Evolutionary conservation across 345 rosid genomes (phyloP).

Genomic region (Ceriops decandra): DNA sequence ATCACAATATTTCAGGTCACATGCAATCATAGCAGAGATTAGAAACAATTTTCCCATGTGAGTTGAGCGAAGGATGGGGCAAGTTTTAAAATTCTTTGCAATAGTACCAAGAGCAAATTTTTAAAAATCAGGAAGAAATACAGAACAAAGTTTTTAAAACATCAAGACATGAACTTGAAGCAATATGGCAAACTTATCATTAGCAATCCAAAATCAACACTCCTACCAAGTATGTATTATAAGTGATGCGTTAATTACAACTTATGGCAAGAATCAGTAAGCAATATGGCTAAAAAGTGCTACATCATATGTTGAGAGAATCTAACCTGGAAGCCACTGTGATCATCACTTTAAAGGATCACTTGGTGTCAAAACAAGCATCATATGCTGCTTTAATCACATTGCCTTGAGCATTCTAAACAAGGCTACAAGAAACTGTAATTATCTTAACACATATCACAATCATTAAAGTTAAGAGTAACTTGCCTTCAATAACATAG

Average conservation of each 20-base stretch:
- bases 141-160: not conserved
- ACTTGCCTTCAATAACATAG: constrained; percentile 91
- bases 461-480: constrained; percentile 23
- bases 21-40: no score
- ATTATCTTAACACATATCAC: constrained; percentile 41
- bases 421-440: constrained; percentile 42
- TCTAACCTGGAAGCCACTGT: constrained; percentile 84
- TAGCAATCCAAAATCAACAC: constrained; percentile 62
- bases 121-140: not conserved
- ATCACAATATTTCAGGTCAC: no score
- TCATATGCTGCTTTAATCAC: constrained; percentile 63
- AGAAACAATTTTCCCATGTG: no score
- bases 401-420: constrained; percentile 73
- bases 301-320: not conserved
- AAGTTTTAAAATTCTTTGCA: no score
- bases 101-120: no score
- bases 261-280: no score
- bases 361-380: constrained; percentile 67
- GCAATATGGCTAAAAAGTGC: not conserved
- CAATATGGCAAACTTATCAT: constrained; percentile 87
- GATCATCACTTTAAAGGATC: constrained; percentile 77
- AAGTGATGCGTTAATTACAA: not conserved
- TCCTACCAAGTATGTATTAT: constrained; percentile 62
- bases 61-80: no score
- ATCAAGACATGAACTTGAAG: constrained; percentile 55